These are phyloP conservation scores for Botrytis paeoniae DNA, from an alignment of 2,329 filamentous ascomycete species.

Conservation along the genomic window DNA sequence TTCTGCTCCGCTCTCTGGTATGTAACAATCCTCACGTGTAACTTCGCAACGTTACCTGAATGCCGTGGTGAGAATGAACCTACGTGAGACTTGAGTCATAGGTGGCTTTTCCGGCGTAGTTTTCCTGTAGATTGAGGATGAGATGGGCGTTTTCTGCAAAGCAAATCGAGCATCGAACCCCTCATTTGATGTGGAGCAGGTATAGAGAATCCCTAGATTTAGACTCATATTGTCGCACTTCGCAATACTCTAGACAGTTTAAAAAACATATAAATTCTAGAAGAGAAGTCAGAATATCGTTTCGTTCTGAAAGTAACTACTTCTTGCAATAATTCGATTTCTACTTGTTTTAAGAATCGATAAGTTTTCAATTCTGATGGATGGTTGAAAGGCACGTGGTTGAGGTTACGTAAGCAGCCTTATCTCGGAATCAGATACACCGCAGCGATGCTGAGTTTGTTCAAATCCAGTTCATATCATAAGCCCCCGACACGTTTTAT, in stretches of 20 bases:
- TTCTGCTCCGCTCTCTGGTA: neutral
- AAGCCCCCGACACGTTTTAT: neutral
- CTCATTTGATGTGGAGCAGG: neutral
- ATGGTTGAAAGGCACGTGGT: neutral
- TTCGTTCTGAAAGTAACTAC: rapidly evolving
- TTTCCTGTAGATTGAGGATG: neutral
- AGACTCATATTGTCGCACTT: neutral
- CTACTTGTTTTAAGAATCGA: neutral
- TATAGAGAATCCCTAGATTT: neutral
- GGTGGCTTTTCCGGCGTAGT: neutral
- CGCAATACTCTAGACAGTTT: neutral
- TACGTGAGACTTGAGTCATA: neutral
- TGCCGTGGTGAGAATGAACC: neutral
- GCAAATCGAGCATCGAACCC: neutral
- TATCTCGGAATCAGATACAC: conserved; percentile 3
- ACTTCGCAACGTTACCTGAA: conserved; percentile 1
- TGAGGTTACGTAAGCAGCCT: conserved; percentile 4
- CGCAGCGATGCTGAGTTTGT: neutral
- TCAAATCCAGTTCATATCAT: neutral
- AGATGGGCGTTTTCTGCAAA: neutral
- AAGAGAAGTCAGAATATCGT: neutral
- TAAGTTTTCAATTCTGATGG: no score
- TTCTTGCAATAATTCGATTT: neutral
- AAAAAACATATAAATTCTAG: rapidly evolving
- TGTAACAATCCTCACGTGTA: neutral